These are phyloP conservation scores for Brassica rapa DNA, from an alignment of 345 rosid species.

Conservation along the genomic window DNA sequence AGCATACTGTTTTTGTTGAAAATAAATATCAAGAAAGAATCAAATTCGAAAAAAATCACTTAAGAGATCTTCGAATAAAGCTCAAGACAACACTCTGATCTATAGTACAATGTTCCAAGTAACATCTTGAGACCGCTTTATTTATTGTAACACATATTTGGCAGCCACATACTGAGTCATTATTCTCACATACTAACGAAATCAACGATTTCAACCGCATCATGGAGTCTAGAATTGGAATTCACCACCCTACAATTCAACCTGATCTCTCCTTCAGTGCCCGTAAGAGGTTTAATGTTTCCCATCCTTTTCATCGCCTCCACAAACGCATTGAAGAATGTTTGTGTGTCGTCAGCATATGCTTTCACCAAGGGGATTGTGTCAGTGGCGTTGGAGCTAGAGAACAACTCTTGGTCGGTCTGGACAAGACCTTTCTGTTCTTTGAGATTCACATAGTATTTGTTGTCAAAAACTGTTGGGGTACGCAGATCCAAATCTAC, in stretches of 20 bases:
- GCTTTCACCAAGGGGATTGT: constrained; percentile 52
- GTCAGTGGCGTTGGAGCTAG: constrained; percentile 48
- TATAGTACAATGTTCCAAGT: not conserved
- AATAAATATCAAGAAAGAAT: too few relatives aligned
- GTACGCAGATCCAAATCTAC: constrained; percentile 58
- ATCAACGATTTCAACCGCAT: constrained; percentile 26
- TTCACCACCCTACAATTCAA: constrained; percentile 52
- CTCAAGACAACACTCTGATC: not conserved
- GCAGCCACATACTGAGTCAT: not conserved
- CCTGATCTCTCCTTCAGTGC: constrained; percentile 58
- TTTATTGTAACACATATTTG: constrained; percentile 10
- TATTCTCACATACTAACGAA: constrained; percentile 33
- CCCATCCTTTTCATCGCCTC: constrained; percentile 76
- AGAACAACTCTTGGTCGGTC: constrained; percentile 62
- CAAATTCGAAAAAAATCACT: not conserved
- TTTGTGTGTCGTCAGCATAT: constrained; percentile 40
- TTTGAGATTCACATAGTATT: constrained; percentile 58
- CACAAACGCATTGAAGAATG: constrained; percentile 54
- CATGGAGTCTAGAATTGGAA: constrained; percentile 36
- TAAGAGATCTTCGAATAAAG: not conserved
- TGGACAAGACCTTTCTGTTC: constrained; percentile 55
- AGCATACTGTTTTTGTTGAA: too few relatives aligned
- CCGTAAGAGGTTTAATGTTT: constrained; percentile 57
- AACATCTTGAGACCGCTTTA: constrained; percentile 1
- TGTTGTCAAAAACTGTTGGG: constrained; percentile 59